A percentile compares a stretch with the other conserved stretches of the same genome.
Evolutionary conservation across 73 alveolate genomes (phyloP).

Genomic region (Tetrahymena thermophila): DNA sequence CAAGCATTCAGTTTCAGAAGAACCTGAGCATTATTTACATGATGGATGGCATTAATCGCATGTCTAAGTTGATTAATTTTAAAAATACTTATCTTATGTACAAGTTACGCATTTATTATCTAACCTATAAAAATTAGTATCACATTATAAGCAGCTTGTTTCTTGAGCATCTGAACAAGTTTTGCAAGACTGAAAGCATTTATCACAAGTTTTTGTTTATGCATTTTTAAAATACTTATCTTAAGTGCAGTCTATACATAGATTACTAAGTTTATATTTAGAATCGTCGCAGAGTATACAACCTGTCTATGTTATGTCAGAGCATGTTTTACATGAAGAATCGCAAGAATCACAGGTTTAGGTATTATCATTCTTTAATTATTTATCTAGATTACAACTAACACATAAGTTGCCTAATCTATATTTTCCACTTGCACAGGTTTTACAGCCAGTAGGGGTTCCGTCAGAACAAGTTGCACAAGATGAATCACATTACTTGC

Average conservation of each 20-base stretch:
- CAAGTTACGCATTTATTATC: neutral
- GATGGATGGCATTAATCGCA: neutral
- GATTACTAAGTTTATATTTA: neutral
- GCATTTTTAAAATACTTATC: neutral
- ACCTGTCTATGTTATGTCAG: neutral
- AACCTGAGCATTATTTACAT: neutral
- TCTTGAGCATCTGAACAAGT: neutral
- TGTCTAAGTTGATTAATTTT: neutral
- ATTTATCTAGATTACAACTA: neutral
- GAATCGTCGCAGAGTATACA: neutral
- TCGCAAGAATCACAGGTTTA: neutral
- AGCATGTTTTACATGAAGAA: neutral
- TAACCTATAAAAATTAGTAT: neutral
- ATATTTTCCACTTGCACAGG: neutral
- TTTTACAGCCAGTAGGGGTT: neutral
- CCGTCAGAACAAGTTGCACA: neutral
- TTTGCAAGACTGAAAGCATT: neutral
- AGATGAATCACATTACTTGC: neutral
- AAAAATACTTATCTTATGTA: neutral
- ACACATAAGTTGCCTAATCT: neutral
- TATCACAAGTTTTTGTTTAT: neutral
- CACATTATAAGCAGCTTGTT: neutral
- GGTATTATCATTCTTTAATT: neutral
- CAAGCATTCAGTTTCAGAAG: neutral
- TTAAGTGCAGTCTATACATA: neutral